These are phyloP conservation scores for Aspergillus tubingensis DNA, from an alignment of 2,329 filamentous ascomycete genomes.

Conservation along the genomic window DNA sequence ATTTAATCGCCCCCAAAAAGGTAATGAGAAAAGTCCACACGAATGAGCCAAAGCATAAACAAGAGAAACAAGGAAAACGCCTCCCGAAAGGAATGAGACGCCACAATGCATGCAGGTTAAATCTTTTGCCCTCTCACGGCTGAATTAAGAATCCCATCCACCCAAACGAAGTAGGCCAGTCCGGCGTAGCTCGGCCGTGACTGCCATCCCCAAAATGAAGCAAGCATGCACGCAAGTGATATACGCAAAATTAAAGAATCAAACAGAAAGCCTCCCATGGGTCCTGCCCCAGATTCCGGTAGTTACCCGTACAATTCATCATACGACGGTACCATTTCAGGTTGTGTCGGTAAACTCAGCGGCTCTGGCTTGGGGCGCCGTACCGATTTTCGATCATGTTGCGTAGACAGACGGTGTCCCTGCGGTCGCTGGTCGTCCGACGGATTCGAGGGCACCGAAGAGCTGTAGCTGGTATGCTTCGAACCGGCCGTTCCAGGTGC, in stretches of 20 bases:
- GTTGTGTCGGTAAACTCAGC: conserved; percentile 21
- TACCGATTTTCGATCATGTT: conserved; percentile 27
- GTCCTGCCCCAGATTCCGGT: neutral
- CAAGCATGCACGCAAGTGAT: neutral
- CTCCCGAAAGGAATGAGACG: conserved; percentile 6
- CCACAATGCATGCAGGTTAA: conserved; percentile 10
- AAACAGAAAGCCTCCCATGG: conserved; percentile 4
- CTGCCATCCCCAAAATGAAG: neutral
- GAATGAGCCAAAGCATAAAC: neutral
- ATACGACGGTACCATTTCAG: conserved; percentile 41
- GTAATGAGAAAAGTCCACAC: neutral
- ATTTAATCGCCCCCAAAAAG: conserved; percentile 8
- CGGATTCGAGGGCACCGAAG: conserved; percentile 30
- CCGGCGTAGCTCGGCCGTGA: neutral
- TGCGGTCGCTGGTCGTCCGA: conserved; percentile 29
- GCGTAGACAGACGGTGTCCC: conserved; percentile 16
- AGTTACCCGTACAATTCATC: conserved; percentile 42
- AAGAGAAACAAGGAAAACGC: neutral
- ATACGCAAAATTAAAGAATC: neutral
- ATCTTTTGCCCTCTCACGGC: conserved; percentile 1
- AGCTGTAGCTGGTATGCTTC: conserved; percentile 36
- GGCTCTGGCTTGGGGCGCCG: conserved; percentile 22
- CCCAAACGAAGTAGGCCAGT: neutral
- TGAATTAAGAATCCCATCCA: neutral
- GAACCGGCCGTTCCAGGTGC: conserved; percentile 32